Evolutionary conservation across 306 rosid species (phyloP).

Genomic region (Vachellia collinsii): DNA sequence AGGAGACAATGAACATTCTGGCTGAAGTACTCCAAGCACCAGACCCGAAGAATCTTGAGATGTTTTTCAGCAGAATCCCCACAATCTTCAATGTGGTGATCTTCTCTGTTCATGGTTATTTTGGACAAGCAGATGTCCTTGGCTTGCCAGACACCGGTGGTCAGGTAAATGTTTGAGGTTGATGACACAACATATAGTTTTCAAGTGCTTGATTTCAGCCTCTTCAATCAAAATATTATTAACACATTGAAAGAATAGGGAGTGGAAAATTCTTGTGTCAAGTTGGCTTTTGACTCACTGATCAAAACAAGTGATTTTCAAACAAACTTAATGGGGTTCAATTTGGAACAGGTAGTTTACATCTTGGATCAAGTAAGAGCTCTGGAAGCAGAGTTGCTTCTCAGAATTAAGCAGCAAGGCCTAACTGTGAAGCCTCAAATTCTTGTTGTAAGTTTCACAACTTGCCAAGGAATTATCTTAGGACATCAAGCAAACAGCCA

Average conservation of each 20-base stretch:
- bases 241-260: too few relatives aligned
- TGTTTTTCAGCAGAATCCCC: conserved; percentile 72
- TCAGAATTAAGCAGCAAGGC: conserved; percentile 79
- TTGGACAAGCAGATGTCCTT: conserved; percentile 92
- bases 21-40: conserved; percentile 91
- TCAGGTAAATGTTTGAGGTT: conserved; percentile 56
- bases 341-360: conserved; percentile 72
- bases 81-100: conserved; percentile 78
- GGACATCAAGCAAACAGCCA: background rate
- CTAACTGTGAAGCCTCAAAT: conserved; percentile 80
- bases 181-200: background rate
- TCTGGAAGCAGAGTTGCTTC: conserved; percentile 74
- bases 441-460: conserved; percentile 64
- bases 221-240: background rate
- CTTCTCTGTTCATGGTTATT: conserved; percentile 91
- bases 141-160: conserved; percentile 99
- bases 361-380: conserved; percentile 94
- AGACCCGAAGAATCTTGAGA: conserved; percentile 69
- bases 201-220: background rate
- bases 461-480: conserved; percentile 11
- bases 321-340: background rate
- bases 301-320: background rate
- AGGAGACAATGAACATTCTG: conserved; percentile 65
- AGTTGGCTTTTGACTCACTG: background rate
- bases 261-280: background rate